Conservation (phyloP, 176 grass and related monocot genomes). For the Thalia dealbata region DNA sequence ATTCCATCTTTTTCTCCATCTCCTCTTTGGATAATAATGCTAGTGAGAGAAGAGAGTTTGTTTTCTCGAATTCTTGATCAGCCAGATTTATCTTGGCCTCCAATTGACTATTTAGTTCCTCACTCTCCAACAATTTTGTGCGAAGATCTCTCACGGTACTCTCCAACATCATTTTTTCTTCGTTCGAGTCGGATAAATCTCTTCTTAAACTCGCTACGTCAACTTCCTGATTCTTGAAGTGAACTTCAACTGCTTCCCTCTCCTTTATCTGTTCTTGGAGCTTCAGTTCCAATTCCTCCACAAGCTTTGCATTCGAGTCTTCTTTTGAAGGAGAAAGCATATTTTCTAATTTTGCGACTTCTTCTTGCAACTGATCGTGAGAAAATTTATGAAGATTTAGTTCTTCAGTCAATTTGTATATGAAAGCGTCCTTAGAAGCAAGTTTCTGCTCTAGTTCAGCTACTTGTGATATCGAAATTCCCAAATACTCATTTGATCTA, state of each 20-base stretch:
- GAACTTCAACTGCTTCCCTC: slow-evolving; percentile 40
- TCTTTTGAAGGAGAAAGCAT: slow-evolving; percentile 31
- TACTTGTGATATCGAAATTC: slow-evolving; percentile 54
- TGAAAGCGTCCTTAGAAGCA: slow-evolving; percentile 40
- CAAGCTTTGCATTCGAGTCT: slow-evolving; percentile 41
- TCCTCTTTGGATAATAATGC: slow-evolving; percentile 59
- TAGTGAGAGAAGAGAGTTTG: slow-evolving; percentile 48
- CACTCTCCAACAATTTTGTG: slow-evolving; percentile 31
- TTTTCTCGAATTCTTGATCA: slow-evolving; percentile 38
- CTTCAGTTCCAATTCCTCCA: slow-evolving; percentile 33
- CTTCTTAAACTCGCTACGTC: slow-evolving; percentile 41
- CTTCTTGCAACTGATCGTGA: slow-evolving; percentile 57
- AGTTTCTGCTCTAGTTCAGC: slow-evolving; percentile 63
- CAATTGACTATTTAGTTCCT: slow-evolving; percentile 33
- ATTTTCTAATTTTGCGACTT: slow-evolving; percentile 43
- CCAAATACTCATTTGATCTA: slow-evolving; percentile 46
- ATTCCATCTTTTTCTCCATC: slow-evolving; percentile 51
- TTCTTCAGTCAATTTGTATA: slow-evolving; percentile 62
- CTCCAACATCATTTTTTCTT: slow-evolving; percentile 43
- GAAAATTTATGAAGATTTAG: slow-evolving; percentile 42
- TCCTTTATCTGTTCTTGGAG: slow-evolving; percentile 49
- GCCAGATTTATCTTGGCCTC: slow-evolving; percentile 44
- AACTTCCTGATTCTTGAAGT: slow-evolving; percentile 39
- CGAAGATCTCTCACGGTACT: slow-evolving; percentile 41
- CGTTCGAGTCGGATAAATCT: slow-evolving; percentile 36